phyloP scores from a whole-genome alignment of 768 basidiomycete genomes.

The Trametes coccinea region DNA sequence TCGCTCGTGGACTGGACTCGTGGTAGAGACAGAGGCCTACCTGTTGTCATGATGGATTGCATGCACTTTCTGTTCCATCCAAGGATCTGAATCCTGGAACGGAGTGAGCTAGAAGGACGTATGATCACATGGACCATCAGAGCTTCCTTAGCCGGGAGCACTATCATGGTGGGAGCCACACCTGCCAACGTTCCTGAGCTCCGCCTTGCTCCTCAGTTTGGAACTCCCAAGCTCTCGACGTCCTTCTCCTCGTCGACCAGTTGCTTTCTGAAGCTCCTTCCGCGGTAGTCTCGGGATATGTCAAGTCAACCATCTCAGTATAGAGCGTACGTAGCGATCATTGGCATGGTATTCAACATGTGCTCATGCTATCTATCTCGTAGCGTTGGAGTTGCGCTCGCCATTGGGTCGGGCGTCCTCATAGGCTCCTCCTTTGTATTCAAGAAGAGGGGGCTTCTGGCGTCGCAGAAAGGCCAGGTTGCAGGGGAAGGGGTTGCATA shows the following conservation, averaged over 20 bases:
- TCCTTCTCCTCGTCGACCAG: neutral
- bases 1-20: too few species aligned
- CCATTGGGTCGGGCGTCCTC: conserved; percentile 45
- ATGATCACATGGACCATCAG: conserved; percentile 10
- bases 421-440: conserved; percentile 54
- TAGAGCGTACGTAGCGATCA: neutral
- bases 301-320: conserved; percentile 4
- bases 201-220: neutral
- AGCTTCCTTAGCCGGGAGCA: conserved; percentile 6
- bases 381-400: conserved; percentile 36
- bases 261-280: neutral
- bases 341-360: neutral
- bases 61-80: too few species aligned
- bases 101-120: neutral
- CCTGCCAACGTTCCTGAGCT: neutral
- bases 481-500: conserved; percentile 37
- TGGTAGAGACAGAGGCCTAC: too few species aligned
- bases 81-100: neutral
- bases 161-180: conserved; percentile 1
- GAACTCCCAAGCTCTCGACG: neutral
- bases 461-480: conserved; percentile 32
- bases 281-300: too few species aligned
- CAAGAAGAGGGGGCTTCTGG: conserved; percentile 54
- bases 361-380: neutral
- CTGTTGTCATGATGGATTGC: too few species aligned